A percentile compares a stretch with the other conserved stretches of the same genome.
phyloP scores from a whole-genome alignment of 805 yeast species.

The Wickerhamiella siamensis region DNA sequence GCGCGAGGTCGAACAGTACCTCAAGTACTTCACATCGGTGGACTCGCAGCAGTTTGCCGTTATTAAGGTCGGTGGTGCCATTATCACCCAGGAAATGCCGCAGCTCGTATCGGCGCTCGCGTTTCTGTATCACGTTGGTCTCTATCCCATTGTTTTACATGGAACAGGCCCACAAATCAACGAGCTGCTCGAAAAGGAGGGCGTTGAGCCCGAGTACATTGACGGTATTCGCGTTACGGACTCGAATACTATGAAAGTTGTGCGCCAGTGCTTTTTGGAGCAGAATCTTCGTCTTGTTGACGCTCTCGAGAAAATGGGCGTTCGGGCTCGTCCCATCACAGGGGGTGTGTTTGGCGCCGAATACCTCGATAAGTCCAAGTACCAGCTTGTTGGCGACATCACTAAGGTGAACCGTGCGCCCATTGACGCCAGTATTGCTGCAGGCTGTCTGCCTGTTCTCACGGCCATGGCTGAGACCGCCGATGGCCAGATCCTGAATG shows the following conservation, averaged over 20 bases:
- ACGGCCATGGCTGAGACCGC: slow-evolving; percentile 95
- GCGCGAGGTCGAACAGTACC: slow-evolving; percentile 94
- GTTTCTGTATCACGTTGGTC: slow-evolving; percentile 90
- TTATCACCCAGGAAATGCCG: slow-evolving; percentile 84
- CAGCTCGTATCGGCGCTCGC: slow-evolving; percentile 93
- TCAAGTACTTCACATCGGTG: slow-evolving; percentile 91
- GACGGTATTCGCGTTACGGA: slow-evolving; percentile 97
- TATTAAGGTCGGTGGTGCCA: slow-evolving; percentile 98
- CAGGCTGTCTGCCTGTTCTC: slow-evolving; percentile 92
- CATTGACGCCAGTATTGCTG: slow-evolving; percentile 84
- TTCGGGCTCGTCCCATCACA: slow-evolving; percentile 95
- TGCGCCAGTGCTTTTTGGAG: slow-evolving; percentile 85
- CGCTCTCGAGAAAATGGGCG: slow-evolving; percentile 92
- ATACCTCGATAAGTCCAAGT: slow-evolving; percentile 78
- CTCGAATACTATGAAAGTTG: slow-evolving; percentile 88
- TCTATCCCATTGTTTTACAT: slow-evolving; percentile 90
- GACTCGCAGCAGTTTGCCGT: slow-evolving; percentile 88
- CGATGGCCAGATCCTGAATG: slow-evolving; percentile 91
- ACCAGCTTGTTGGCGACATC: slow-evolving; percentile 85
- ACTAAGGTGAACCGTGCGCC: slow-evolving; percentile 75
- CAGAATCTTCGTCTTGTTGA: slow-evolving; percentile 91
- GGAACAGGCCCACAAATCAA: slow-evolving; percentile 99
- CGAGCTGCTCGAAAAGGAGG: slow-evolving; percentile 80
- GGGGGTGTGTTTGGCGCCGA: slow-evolving; percentile 95
- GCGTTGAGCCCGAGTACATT: slow-evolving; percentile 87